Evolutionary conservation across 306 rosid genomes (phyloP).

Genomic region (Lathyrus tuberosus): DNA sequence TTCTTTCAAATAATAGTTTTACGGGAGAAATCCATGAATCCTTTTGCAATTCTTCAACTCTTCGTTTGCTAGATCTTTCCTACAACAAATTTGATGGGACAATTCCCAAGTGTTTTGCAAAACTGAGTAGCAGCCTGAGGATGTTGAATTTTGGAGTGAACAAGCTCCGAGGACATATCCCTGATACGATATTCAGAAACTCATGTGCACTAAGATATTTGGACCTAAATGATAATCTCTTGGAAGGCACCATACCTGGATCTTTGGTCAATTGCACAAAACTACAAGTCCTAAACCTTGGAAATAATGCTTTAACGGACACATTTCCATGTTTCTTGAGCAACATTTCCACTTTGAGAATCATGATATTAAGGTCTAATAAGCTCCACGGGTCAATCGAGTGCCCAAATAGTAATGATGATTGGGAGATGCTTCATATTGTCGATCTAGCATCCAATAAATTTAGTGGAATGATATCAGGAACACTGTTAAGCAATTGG

Average conservation of each 20-base stretch:
- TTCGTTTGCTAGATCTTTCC: conserved; percentile 45
- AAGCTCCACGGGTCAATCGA: background rate
- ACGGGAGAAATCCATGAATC: conserved; percentile 33
- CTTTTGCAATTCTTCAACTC: conserved; percentile 26
- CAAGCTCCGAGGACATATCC: conserved; percentile 17
- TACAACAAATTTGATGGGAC: conserved; percentile 22
- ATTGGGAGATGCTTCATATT: conserved; percentile 36
- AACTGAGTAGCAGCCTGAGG: background rate
- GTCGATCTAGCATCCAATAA: conserved; percentile 42
- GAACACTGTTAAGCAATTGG: background rate
- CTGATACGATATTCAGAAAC: background rate
- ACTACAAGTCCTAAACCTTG: conserved; percentile 28
- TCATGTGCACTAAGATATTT: conserved; percentile 37
- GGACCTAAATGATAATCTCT: conserved; percentile 34
- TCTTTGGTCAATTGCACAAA: conserved; percentile 9
- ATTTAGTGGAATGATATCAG: conserved; percentile 34
- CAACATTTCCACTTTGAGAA: background rate
- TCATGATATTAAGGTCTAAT: conserved; percentile 1
- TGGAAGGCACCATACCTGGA: conserved; percentile 32
- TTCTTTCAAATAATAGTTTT: conserved; percentile 42
- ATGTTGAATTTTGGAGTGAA: conserved; percentile 38
- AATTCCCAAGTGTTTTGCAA: conserved; percentile 34
- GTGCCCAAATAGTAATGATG: conserved; percentile 5
- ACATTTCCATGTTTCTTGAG: conserved; percentile 30
- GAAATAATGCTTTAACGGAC: background rate